Conservation (phyloP, 345 rosid species). For the Dipteronia sinensis region DNA sequence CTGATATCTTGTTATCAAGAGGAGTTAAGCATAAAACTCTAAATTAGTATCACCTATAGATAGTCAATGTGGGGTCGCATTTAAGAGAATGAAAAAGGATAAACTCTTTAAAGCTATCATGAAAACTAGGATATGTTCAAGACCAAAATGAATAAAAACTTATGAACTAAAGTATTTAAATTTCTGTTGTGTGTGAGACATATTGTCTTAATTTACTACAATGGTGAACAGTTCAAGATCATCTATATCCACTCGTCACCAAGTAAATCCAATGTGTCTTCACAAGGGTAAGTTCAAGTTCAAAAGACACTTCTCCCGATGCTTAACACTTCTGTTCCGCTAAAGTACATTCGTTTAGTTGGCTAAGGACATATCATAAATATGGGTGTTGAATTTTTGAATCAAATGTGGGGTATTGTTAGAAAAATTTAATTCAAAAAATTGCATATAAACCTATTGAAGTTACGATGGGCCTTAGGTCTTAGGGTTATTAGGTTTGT, state of each 20-base stretch:
- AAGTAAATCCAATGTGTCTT: not conserved
- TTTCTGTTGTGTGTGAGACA: not conserved
- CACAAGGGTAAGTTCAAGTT: not conserved
- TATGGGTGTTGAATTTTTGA: no score
- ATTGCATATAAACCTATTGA: no score
- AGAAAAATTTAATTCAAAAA: no score
- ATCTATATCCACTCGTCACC: not conserved
- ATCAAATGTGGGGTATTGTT: no score
- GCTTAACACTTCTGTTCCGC: not conserved
- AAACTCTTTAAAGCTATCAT: not conserved
- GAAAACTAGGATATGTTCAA: not conserved
- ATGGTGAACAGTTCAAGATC: not conserved
- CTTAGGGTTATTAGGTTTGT: no score
- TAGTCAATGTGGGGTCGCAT: not conserved
- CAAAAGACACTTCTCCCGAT: not conserved
- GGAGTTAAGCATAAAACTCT: not conserved
- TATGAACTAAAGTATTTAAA: not conserved
- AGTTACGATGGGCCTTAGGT: no score
- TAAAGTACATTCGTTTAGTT: no score
- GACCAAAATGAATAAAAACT: not conserved
- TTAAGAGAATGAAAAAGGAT: not conserved
- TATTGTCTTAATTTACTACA: no score
- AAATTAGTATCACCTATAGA: not conserved
- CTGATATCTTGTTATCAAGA: no score
- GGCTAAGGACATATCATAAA: no score